These are phyloP conservation scores for Pelargonium citronellum DNA, from an alignment of 441 rosid species.

Conservation along the genomic window DNA sequence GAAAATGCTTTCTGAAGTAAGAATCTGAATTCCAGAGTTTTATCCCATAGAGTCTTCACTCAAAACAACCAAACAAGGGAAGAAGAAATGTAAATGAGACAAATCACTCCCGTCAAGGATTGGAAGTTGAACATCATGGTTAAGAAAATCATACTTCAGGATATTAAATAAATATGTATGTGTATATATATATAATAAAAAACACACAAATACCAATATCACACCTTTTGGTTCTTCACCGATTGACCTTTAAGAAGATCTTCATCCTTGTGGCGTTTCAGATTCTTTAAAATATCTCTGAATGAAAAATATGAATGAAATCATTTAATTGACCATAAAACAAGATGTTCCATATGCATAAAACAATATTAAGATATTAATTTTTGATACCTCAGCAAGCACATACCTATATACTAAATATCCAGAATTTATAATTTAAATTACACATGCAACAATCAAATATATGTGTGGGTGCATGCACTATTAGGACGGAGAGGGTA, in stretches of 20 bases:
- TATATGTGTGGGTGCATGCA: no score
- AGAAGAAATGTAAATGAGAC: background rate
- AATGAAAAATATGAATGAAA: constrained; percentile 2
- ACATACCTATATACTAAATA: no score
- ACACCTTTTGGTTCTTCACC: constrained; percentile 84
- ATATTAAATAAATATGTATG: no score
- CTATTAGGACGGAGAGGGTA: no score
- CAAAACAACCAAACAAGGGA: background rate
- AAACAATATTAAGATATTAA: no score
- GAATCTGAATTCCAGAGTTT: constrained; percentile 74
- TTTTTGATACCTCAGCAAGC: no score
- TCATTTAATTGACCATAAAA: background rate
- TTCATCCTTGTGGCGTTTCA: constrained; percentile 70
- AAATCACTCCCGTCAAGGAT: background rate
- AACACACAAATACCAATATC: constrained; percentile 2
- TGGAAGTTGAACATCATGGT: background rate
- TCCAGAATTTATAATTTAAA: background rate
- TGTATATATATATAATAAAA: no score
- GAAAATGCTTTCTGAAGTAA: constrained; percentile 82
- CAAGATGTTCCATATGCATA: no score
- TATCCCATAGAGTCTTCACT: constrained; percentile 82
- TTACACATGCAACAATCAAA: background rate
- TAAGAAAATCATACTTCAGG: background rate
- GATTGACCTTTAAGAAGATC: constrained; percentile 87
- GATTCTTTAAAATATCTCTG: constrained; percentile 65